Evolutionary conservation across 495 filamentous ascomycete species (phyloP).

Genomic region (Glonium stellatum): DNA sequence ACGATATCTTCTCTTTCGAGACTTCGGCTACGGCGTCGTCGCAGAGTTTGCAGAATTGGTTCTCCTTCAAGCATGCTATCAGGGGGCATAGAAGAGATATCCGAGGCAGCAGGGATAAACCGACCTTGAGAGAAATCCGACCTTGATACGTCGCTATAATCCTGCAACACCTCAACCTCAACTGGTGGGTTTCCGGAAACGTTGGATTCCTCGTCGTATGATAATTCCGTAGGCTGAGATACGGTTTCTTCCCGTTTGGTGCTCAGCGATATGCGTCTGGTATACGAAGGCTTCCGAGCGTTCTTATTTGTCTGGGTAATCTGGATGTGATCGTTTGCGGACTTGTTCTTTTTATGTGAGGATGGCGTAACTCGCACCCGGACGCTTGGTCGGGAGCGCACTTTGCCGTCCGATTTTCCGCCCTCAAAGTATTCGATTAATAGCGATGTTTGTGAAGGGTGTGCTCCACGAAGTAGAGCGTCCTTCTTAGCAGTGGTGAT

Average conservation of each 20-base stretch:
- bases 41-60: conserved; percentile 34
- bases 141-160: conserved; percentile 52
- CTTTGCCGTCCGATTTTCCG: conserved; percentile 53
- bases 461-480: conserved; percentile 31
- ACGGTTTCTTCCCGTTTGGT: conserved; percentile 47
- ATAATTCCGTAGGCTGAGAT: conserved; percentile 47
- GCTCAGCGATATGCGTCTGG: conserved; percentile 55
- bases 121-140: conserved; percentile 45
- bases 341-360: conserved; percentile 47
- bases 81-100: conserved; percentile 84
- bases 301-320: conserved; percentile 66
- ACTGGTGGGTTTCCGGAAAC: conserved; percentile 62
- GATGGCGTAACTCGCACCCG: conserved; percentile 91
- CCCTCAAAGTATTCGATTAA: conserved; percentile 98
- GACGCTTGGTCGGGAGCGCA: conserved; percentile 74
- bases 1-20: conserved; percentile 43
- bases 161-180: conserved; percentile 73
- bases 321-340: conserved; percentile 65
- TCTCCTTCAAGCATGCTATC: conserved; percentile 79
- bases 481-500: conserved; percentile 60
- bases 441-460: conserved; percentile 79
- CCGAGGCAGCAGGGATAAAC: conserved; percentile 58
- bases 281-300: conserved; percentile 57
- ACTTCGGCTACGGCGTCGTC: conserved; percentile 54
- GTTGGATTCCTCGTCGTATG: conserved; percentile 69